Evolutionary conservation across 208 protist species (phyloP), one percentile per base, ranked within the genome.

Genomic region (Crithidia expoeki): DNA sequence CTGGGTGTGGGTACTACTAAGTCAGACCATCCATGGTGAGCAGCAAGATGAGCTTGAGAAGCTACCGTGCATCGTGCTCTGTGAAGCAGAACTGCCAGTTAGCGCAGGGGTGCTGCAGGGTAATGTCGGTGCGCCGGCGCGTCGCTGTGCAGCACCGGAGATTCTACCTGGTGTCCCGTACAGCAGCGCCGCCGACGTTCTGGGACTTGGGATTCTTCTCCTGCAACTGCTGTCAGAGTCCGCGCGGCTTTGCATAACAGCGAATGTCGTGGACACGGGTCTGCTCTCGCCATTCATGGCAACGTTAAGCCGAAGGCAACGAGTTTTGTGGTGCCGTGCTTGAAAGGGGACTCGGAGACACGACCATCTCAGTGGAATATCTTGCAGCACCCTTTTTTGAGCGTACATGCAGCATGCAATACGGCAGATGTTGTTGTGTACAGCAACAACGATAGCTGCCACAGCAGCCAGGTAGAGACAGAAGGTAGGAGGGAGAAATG

Each of bases 131-230:
- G 32, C 11, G 4, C 56, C 42, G n/a, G 78, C 82, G 21, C 82
- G 81, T 32, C 52, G 49, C 21, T 68, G 65, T 19, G 83, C 80
- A 19, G 90, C 90, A 19, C 90, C 90, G n/a, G 90, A 95, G 40
- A 87, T 95, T 34, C 62, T 69, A 11, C 50, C 72, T 10, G 73
- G 74, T 23, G 80, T 80, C 11, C 67, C 72, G 2, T 93, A 88
- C 76, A 53, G 52, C 47, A 79, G 55, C 36, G 79, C 81, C 33
- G 82, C 90, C 6, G 90, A 95, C 65, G 84, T 95, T 25, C 93
- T 86, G 90, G 80, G 83, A 1, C 28, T 95, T 1, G 90, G 78
- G n/a, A 83, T 90, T 17, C 67, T 93, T 12, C 79, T 95, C 52
- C 56, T 92, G 21, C 83, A 89, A 57, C 79, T 95, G 46, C 21